Conservation (phyloP, 2,329 filamentous ascomycete genomes). For the Pseudonectria buxi region DNA sequence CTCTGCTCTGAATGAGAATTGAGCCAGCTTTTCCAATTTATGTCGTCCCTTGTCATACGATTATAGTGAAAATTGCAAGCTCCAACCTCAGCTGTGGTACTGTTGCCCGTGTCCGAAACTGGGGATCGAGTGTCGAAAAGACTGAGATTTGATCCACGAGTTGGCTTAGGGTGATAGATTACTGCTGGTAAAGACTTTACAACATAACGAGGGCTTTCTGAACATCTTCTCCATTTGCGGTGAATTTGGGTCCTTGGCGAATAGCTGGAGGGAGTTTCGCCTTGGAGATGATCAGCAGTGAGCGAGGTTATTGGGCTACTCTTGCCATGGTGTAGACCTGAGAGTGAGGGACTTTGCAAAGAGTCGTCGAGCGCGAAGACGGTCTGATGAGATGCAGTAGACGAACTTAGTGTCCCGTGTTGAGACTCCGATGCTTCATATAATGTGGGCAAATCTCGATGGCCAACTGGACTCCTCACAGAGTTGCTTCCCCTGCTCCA, state of each 20-base stretch:
- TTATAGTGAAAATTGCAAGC: not conserved
- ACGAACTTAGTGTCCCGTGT: not conserved
- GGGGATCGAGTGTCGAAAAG: constrained; percentile 11
- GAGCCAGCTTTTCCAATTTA: constrained; percentile 18
- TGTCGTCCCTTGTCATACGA: constrained; percentile 10
- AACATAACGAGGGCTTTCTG: constrained; percentile 10
- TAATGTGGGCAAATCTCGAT: constrained; percentile 1
- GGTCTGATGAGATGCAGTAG: not conserved
- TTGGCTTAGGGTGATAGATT: constrained; percentile 23
- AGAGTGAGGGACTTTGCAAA: too few relatives aligned
- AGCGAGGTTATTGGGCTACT: too few relatives aligned
- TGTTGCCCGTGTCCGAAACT: constrained; percentile 6
- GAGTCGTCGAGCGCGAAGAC: too few relatives aligned
- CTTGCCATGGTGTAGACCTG: too few relatives aligned
- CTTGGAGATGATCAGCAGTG: too few relatives aligned
- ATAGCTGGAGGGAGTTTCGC: too few relatives aligned
- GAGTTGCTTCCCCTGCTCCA: constrained; percentile 24
- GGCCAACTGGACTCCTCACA: constrained; percentile 13
- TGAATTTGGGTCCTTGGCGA: not conserved
- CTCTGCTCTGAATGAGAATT: constrained; percentile 1
- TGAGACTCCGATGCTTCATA: constrained; percentile 1
- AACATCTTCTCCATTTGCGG: not conserved
- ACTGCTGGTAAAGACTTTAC: constrained; percentile 8
- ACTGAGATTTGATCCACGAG: constrained; percentile 3
- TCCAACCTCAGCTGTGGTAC: constrained; percentile 11